Conservation (phyloP, 306 rosid genomes). For the Trifolium fragiferum region DNA sequence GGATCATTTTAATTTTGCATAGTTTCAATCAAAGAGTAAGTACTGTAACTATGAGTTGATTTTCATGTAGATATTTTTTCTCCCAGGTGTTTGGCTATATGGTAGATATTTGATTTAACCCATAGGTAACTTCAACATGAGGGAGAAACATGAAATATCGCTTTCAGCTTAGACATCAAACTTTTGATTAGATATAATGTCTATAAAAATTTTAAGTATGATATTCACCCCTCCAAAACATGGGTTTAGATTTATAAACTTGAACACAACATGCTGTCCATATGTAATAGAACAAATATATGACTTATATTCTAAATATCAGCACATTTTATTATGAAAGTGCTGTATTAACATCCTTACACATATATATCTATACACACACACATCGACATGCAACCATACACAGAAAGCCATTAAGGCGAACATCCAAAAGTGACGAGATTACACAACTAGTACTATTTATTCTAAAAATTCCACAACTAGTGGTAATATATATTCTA, state of each 20-base stretch:
- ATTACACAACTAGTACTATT: background rate
- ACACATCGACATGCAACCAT: slow-evolving; percentile 30
- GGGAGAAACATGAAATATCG: background rate
- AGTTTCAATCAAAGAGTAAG: background rate
- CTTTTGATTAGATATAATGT: background rate
- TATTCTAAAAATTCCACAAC: slow-evolving; percentile 1
- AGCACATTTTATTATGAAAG: slow-evolving; percentile 44
- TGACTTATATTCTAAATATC: slow-evolving; percentile 19
- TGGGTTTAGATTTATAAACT: slow-evolving; percentile 18
- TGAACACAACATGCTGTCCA: background rate
- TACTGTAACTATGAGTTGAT: background rate
- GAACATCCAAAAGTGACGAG: slow-evolving; percentile 19
- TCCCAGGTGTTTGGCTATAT: background rate
- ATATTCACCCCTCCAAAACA: slow-evolving; percentile 12
- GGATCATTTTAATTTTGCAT: background rate
- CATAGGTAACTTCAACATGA: background rate
- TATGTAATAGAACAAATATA: background rate
- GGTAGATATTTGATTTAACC: background rate
- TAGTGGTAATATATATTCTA: slow-evolving; percentile 6
- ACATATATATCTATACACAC: slow-evolving; percentile 7
- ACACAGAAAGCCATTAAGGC: slow-evolving; percentile 18
- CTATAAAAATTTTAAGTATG: background rate
- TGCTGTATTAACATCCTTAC: slow-evolving; percentile 33
- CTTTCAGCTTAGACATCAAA: background rate
- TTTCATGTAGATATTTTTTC: background rate